A percentile compares a stretch with the other conserved stretches of the same genome.
Conservation (phyloP, 768 basidiomycete genomes). For the Holtermannia corniformis region DNA sequence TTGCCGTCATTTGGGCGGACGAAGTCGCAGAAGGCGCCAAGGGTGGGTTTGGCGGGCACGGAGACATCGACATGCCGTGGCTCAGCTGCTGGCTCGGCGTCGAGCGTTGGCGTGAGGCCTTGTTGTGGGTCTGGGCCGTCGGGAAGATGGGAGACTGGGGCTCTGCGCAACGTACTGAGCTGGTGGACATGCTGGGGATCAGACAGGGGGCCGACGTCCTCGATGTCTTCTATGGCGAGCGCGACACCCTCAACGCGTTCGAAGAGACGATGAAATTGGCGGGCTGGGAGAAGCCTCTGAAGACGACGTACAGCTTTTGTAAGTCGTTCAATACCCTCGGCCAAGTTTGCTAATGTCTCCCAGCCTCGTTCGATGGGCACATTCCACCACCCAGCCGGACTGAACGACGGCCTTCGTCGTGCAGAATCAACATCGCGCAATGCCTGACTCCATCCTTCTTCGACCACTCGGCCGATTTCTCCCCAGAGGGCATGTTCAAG, state of each 20-base stretch:
- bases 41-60: constrained; percentile 18
- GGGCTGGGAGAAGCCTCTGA: constrained; percentile 20
- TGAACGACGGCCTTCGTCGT: constrained; percentile 4
- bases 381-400: constrained; percentile 15
- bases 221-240: not conserved
- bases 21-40: constrained; percentile 25
- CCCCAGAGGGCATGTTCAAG: constrained; percentile 30
- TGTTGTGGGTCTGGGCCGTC: constrained; percentile 36
- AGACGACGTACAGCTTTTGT: constrained; percentile 24
- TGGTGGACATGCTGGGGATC: constrained; percentile 15
- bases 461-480: constrained; percentile 1
- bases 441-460: constrained; percentile 26
- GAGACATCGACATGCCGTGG: constrained; percentile 35
- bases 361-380: constrained; percentile 38
- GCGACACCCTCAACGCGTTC: constrained; percentile 22
- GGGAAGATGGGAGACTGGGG: constrained; percentile 30
- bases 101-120: constrained; percentile 38
- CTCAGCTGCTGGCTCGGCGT: constrained; percentile 28
- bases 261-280: constrained; percentile 8
- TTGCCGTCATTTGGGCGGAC: constrained; percentile 25
- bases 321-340: constrained; percentile 3
- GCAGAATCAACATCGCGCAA: constrained; percentile 9
- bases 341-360: constrained; percentile 2
- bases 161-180: constrained; percentile 12
- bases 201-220: not conserved